Evolutionary conservation across 202 grass and related monocot species (phyloP).

Genomic region (Zizania palustris): DNA sequence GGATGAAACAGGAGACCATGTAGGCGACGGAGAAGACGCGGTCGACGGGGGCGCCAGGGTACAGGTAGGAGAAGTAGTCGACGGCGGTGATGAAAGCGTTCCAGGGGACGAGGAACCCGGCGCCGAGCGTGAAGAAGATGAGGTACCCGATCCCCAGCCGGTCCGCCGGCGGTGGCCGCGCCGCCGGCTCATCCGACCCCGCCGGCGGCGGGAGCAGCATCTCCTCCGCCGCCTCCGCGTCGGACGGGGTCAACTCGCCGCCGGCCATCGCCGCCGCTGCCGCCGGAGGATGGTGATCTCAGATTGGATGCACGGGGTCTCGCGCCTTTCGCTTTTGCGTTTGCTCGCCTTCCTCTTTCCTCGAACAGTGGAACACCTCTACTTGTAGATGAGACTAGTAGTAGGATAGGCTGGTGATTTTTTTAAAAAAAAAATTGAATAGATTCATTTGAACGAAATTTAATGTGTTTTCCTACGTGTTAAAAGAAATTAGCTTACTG

Average conservation of each 20-base stretch:
- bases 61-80: constrained; percentile 96
- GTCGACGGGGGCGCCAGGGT: constrained; percentile 66
- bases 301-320: too few species aligned
- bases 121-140: constrained; percentile 79
- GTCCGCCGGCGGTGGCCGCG: too few species aligned
- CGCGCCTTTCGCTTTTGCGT: not conserved
- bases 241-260: too few species aligned
- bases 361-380: too few species aligned
- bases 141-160: too few species aligned
- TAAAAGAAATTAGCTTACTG: too few species aligned
- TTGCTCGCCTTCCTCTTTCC: not conserved
- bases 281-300: too few species aligned
- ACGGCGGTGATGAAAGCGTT: constrained; percentile 98
- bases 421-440: not conserved
- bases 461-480: not conserved
- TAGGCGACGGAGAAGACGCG: constrained; percentile 82
- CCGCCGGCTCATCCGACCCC: too few species aligned
- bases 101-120: constrained; percentile 86
- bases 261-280: too few species aligned
- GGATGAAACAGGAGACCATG: constrained; percentile 68
- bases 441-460: not conserved
- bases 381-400: too few species aligned
- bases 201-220: too few species aligned
- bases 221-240: too few species aligned
- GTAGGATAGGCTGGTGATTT: not conserved